phyloP scores from a whole-genome alignment of 495 filamentous ascomycete species.

The Trichoderma orchidacearum region DNA sequence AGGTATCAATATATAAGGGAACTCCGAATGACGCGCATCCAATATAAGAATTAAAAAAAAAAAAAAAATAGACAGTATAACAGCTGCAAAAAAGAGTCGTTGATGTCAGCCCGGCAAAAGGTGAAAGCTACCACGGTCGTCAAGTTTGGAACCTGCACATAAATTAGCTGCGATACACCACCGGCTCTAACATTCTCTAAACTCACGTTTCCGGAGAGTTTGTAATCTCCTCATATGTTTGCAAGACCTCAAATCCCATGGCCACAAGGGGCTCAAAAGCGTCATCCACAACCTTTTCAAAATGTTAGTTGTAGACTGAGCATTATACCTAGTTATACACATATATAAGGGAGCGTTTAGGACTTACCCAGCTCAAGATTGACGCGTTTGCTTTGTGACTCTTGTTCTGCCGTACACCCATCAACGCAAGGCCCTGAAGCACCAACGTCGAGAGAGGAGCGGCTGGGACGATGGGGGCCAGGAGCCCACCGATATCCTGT shows the following conservation, averaged over 20 bases:
- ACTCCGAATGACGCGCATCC: no score
- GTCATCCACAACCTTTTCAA: constrained; percentile 58
- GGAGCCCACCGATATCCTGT: constrained; percentile 56
- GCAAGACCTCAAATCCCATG: constrained; percentile 64
- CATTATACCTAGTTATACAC: neutral
- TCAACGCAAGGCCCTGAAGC: constrained; percentile 66
- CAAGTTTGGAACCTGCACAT: neutral
- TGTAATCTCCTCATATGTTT: constrained; percentile 68
- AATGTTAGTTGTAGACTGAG: no score
- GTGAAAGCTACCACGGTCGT: no score
- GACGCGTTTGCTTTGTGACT: constrained; percentile 55
- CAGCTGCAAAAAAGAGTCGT: no score
- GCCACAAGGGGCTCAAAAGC: constrained; percentile 54
- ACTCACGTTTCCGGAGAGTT: constrained; percentile 55
- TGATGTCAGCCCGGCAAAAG: no score
- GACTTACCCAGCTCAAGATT: constrained; percentile 60
- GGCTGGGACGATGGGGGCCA: constrained; percentile 63
- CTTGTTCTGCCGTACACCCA: constrained; percentile 75
- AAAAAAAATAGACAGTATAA: no score
- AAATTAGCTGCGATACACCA: neutral
- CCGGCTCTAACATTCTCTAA: neutral
- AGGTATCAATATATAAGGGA: no score
- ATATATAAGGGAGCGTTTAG: neutral
- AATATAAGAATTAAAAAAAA: neutral
- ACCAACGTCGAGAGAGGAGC: constrained; percentile 53